phyloP scores from a whole-genome alignment of 2,329 filamentous ascomycete species.

The Xylaria sp. region DNA sequence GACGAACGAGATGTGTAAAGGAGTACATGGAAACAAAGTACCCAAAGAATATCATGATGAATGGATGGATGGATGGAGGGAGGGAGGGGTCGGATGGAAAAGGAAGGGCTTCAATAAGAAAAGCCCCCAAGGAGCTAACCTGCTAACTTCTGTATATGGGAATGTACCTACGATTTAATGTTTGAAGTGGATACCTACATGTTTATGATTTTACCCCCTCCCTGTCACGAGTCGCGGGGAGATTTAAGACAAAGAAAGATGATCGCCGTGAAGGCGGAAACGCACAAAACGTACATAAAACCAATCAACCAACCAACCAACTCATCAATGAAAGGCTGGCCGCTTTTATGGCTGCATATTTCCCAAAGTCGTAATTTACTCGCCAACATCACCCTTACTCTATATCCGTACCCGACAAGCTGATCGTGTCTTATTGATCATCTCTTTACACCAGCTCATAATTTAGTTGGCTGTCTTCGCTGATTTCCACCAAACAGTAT shows the following conservation, averaged over 20 bases:
- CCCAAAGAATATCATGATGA: constrained; percentile 37
- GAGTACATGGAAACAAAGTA: constrained; percentile 3
- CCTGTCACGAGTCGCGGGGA: constrained; percentile 8
- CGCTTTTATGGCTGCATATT: constrained; percentile 8
- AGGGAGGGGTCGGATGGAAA: not conserved
- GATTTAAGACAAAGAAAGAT: constrained; percentile 10
- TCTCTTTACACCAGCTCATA: not conserved
- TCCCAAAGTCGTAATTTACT: not conserved
- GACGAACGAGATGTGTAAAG: not conserved
- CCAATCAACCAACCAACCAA: not conserved
- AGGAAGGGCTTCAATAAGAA: constrained; percentile 12
- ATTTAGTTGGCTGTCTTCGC: not conserved
- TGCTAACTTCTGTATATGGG: constrained; percentile 28
- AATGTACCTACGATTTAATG: constrained; percentile 33
- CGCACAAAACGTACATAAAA: constrained; percentile 22
- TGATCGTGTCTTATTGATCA: not conserved
- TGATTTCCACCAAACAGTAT: too few species aligned
- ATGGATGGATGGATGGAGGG: not conserved
- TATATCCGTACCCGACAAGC: too few species aligned
- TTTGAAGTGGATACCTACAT: constrained; percentile 28
- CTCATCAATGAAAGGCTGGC: constrained; percentile 17
- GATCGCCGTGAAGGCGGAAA: not conserved
- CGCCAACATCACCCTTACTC: not conserved
- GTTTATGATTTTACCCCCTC: not conserved
- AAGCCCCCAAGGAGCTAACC: not conserved